phyloP scores from a whole-genome alignment of 2,329 filamentous ascomycete genomes.

The Phialemoniopsis sp. region DNA sequence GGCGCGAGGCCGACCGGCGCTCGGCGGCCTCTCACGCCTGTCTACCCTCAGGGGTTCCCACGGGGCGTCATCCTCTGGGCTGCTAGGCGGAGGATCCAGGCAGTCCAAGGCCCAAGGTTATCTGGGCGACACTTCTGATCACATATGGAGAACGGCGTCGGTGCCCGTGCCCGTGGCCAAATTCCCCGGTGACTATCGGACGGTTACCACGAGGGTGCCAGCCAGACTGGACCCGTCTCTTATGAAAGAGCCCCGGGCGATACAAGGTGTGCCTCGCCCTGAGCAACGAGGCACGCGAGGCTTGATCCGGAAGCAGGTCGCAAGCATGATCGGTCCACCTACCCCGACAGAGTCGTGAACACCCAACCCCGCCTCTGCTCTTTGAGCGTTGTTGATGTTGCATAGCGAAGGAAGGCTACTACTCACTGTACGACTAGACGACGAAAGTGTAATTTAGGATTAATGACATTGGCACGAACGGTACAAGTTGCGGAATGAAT shows the following conservation, averaged over 20 bases:
- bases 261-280: constrained; percentile 76
- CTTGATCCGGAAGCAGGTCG: constrained; percentile 52
- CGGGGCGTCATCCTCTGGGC: constrained; percentile 31
- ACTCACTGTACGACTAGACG: too few relatives aligned
- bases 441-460: too few relatives aligned
- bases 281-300: constrained; percentile 46
- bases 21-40: constrained; percentile 60
- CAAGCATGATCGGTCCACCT: constrained; percentile 24
- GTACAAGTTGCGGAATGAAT: too few relatives aligned
- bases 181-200: constrained; percentile 59
- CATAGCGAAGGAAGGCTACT: too few relatives aligned
- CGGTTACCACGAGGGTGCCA: constrained; percentile 63
- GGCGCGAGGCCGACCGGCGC: constrained; percentile 58
- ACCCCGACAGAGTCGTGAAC: constrained; percentile 5
- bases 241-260: constrained; percentile 88
- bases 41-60: constrained; percentile 56
- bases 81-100: constrained; percentile 27
- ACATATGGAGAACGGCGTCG: constrained; percentile 71
- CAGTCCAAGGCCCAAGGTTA: constrained; percentile 49
- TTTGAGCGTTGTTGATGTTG: background rate
- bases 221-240: constrained; percentile 78
- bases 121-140: constrained; percentile 69
- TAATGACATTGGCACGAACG: too few relatives aligned
- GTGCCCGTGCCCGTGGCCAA: constrained; percentile 57
- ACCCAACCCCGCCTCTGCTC: too few relatives aligned